phyloP scores from a whole-genome alignment of 441 rosid species.

The Flueggea neowawraea region DNA sequence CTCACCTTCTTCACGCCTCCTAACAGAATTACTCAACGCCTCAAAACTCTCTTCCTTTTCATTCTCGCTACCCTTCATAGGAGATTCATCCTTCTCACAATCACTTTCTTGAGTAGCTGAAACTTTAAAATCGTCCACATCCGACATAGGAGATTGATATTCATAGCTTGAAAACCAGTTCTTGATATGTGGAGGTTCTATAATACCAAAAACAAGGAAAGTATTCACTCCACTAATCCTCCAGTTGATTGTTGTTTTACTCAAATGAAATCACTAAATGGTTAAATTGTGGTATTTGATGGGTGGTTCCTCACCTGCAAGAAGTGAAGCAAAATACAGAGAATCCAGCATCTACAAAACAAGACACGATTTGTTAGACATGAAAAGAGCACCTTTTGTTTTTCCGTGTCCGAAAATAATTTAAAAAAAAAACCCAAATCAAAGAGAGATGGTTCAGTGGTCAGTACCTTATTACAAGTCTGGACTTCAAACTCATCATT shows the following conservation, averaged over 20 bases:
- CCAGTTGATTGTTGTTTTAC: neutral
- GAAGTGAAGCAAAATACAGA: conserved; percentile 18
- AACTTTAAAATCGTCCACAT: conserved; percentile 24
- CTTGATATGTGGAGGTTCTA: conserved; percentile 66
- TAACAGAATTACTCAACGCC: neutral
- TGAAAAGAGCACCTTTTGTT: neutral
- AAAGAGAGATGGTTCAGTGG: too few species aligned
- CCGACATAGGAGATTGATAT: conserved; percentile 54
- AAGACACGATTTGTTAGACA: conserved; percentile 1
- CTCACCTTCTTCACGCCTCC: conserved; percentile 6
- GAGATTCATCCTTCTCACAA: conserved; percentile 12
- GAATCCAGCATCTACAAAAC: conserved; percentile 34
- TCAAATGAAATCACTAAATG: too few species aligned
- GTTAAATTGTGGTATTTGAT: too few species aligned
- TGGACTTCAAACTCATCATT: conserved; percentile 7
- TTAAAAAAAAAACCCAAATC: too few species aligned
- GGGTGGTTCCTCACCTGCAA: conserved; percentile 34
- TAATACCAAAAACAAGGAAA: conserved; percentile 8
- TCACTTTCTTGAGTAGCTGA: conserved; percentile 19
- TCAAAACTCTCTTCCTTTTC: conserved; percentile 7
- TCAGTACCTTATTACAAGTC: conserved; percentile 19
- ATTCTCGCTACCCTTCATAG: conserved; percentile 3
- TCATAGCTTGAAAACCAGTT: conserved; percentile 70
- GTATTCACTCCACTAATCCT: neutral
- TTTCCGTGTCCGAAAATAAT: too few species aligned